A percentile compares a stretch with the other conserved stretches of the same genome.
These are phyloP conservation scores for Arthrobotrys entomopaga DNA, from an alignment of 2,329 filamentous ascomycete genomes.

Conservation along the genomic window DNA sequence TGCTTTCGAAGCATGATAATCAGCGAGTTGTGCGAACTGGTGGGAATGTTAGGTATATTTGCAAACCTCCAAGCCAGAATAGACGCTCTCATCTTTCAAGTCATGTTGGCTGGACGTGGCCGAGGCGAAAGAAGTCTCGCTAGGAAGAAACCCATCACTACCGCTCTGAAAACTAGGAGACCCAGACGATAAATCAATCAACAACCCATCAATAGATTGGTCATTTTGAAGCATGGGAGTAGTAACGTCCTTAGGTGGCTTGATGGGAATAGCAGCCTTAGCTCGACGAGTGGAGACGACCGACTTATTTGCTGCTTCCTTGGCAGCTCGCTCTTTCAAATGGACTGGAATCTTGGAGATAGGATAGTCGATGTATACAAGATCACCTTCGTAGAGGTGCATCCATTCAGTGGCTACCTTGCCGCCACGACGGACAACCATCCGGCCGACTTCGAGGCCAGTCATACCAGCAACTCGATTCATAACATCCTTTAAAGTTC, in stretches of 20 bases:
- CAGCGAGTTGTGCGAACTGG: no score
- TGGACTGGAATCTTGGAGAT: conserved; percentile 1
- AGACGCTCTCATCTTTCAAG: no score
- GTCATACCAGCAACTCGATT: conserved; percentile 24
- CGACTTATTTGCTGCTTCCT: not conserved
- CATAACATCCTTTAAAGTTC: conserved; percentile 32
- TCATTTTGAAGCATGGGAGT: not conserved
- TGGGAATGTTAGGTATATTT: no score
- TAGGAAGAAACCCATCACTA: no score
- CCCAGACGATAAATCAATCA: not conserved
- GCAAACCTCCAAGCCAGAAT: no score
- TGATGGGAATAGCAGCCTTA: conserved; percentile 19
- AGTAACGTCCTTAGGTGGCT: not conserved
- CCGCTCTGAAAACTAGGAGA: not conserved
- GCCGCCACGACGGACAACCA: conserved; percentile 23
- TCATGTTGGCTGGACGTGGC: no score
- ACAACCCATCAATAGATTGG: not conserved
- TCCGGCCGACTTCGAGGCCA: conserved; percentile 11
- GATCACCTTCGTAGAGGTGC: conserved; percentile 21
- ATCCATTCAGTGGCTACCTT: conserved; percentile 13
- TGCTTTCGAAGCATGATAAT: no score
- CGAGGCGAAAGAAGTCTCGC: no score
- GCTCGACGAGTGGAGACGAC: not conserved
- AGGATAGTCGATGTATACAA: conserved; percentile 44
- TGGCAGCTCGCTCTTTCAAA: conserved; percentile 1